Evolutionary conservation across 345 rosid genomes (phyloP).

Genomic region (Eucalyptus sp.): DNA sequence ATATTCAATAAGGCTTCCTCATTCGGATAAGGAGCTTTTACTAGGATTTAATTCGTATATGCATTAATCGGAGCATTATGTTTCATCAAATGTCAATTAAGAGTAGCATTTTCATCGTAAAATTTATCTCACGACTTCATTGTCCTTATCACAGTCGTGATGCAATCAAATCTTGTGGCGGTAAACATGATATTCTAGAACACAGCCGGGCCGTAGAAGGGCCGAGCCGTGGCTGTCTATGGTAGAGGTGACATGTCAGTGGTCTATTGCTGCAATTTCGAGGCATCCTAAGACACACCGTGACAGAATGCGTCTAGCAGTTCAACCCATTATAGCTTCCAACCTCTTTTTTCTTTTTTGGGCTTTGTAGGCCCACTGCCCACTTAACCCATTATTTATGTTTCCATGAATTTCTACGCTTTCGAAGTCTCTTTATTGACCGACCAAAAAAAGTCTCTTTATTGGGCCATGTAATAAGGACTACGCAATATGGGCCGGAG

Average conservation of each 20-base stretch:
- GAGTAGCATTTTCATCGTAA: background rate
- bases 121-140: background rate
- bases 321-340: background rate
- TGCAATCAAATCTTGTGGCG: background rate
- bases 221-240: background rate
- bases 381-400: background rate
- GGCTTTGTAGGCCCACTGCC: background rate
- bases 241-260: background rate
- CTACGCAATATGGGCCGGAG: background rate
- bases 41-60: background rate
- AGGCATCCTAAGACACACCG: rapidly evolving
- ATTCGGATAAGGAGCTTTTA: background rate
- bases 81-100: background rate
- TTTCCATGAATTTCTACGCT: background rate
- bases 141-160: background rate
- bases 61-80: background rate
- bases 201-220: rapidly evolving
- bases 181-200: background rate
- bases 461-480: background rate
- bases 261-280: background rate
- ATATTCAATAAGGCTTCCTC: background rate
- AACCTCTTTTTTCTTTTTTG: background rate
- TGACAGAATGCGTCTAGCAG: background rate
- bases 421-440: background rate
- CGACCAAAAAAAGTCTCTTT: background rate